Base-by-base conservation (phyloP, 1,139 yeast species). In the Candida frijolesensis region DNA sequence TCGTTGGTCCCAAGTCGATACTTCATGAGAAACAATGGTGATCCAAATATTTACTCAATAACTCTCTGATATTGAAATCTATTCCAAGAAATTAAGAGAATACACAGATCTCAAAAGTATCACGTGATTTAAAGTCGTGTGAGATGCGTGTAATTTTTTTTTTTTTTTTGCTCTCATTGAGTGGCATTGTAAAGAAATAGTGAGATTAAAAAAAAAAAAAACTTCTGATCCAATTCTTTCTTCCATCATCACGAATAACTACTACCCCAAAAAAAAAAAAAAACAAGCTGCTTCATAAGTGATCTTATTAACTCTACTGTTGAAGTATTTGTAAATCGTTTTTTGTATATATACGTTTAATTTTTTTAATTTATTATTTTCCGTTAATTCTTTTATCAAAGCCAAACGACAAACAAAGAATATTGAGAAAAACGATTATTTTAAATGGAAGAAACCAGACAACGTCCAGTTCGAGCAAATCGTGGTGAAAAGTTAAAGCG, bases 391-490 rank as follows among this genome's bases (percentile, higher is more conserved):
- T n/a, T 30, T 30, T 30, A 9, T 2, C 34, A 30, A 4, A 30
- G 14, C 14, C 34, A 30, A 7, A 16, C 11, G 12, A 38, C 3
- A 4, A 25, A 38, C 5, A 19, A 38, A 12, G n/a, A 38, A 19
- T 11, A 19, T 6, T 19, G 4, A 19, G 27, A 6, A 38, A 22
- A 38, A 22, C 15, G 16, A 19, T 22, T 7, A 19, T n/a, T 22
- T 38, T 7, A 19, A 25, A 38, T 38, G 42, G 42, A 22, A 10
- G 42, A 38, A 38, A 38, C 32, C n/a, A 38, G 42, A 38, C 30
- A 38, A 25, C 42, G 42, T 25, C 42, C 45, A 32, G 27, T 37
- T 15, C 45, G 45, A 16, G 45, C 45, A 19, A 27, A 43, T 25
- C 35, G 45, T 10, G 45, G 45, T 9, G 45, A 43, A 12, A 43